Conservation (phyloP, 805 yeast species). For the Saturnispora saitoi region DNA sequence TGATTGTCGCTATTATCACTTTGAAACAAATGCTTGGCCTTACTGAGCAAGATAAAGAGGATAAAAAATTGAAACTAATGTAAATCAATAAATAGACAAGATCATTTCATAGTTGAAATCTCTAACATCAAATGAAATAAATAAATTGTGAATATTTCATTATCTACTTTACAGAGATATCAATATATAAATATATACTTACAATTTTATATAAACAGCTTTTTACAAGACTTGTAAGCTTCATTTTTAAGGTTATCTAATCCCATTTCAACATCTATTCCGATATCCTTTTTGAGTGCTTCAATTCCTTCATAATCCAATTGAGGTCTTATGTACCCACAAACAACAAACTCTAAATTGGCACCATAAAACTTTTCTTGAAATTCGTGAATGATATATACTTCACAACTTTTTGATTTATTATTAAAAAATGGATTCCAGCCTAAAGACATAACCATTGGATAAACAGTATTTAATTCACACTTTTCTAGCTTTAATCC, state of each 20-base stretch:
- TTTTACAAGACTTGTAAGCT: constrained; percentile 31
- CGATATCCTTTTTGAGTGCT: constrained; percentile 77
- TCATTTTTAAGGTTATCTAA: constrained; percentile 36
- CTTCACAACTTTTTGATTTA: constrained; percentile 71
- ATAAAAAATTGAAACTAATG: constrained; percentile 27
- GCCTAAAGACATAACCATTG: constrained; percentile 94
- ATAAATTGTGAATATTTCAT: not conserved
- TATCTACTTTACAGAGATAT: not conserved
- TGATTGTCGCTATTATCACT: constrained; percentile 29
- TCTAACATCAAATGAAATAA: too few species aligned
- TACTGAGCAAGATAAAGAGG: constrained; percentile 17
- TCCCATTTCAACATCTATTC: constrained; percentile 69
- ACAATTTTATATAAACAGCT: constrained; percentile 7
- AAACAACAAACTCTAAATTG: constrained; percentile 49
- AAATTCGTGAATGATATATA: constrained; percentile 78
- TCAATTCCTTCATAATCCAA: constrained; percentile 73
- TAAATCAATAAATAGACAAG: constrained; percentile 8
- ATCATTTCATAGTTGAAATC: not conserved
- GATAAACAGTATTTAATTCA: constrained; percentile 39
- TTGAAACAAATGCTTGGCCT: constrained; percentile 26
- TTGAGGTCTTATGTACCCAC: constrained; percentile 92
- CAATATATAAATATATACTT: not conserved
- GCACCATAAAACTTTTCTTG: constrained; percentile 74
- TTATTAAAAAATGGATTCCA: constrained; percentile 91
- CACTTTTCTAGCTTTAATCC: constrained; percentile 46